A percentile compares a stretch with the other conserved stretches of the same genome.
These are phyloP conservation scores for Actinomortierella ambigua DNA, from an alignment of 371 early-diverging fungal species.

Conservation along the genomic window DNA sequence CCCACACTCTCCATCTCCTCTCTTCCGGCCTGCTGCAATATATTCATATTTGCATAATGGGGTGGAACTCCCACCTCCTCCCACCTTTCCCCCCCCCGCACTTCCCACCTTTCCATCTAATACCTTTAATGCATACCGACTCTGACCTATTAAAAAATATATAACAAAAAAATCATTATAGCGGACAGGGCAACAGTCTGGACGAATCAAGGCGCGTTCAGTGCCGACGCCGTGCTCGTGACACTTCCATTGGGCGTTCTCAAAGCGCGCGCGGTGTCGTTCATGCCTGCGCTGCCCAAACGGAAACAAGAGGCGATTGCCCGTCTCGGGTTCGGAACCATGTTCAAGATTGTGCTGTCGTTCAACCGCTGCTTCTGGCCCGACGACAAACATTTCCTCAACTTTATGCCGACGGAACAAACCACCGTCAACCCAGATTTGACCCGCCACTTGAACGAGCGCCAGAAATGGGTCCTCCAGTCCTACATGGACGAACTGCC, in stretches of 20 bases:
- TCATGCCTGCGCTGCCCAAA: conserved; percentile 26
- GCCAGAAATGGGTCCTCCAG: conserved; percentile 19
- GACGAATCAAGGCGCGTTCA: conserved; percentile 23
- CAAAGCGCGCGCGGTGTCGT: conserved; percentile 15
- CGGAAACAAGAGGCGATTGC: conserved; percentile 33
- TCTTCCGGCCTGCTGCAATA: no score
- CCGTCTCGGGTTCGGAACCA: conserved; percentile 35
- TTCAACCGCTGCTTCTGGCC: conserved; percentile 41
- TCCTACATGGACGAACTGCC: conserved; percentile 31
- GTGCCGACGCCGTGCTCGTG: conserved; percentile 27
- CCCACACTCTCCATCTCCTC: neutral
- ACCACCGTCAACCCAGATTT: conserved; percentile 14
- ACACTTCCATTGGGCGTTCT: conserved; percentile 45
- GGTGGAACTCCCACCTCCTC: no score
- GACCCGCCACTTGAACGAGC: conserved; percentile 8
- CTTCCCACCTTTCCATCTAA: no score
- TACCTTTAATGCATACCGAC: no score
- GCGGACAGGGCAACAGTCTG: conserved; percentile 14
- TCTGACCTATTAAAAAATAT: no score
- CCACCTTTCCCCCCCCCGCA: no score
- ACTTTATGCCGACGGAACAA: conserved; percentile 20
- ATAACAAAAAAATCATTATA: no score
- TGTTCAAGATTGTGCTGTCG: conserved; percentile 36
- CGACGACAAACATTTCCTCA: conserved; percentile 31
- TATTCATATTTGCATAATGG: no score